Evolutionary conservation across 495 filamentous ascomycete genomes (phyloP), one percentile per base, ranked within the genome.

Genomic region (Podospora sp.): DNA sequence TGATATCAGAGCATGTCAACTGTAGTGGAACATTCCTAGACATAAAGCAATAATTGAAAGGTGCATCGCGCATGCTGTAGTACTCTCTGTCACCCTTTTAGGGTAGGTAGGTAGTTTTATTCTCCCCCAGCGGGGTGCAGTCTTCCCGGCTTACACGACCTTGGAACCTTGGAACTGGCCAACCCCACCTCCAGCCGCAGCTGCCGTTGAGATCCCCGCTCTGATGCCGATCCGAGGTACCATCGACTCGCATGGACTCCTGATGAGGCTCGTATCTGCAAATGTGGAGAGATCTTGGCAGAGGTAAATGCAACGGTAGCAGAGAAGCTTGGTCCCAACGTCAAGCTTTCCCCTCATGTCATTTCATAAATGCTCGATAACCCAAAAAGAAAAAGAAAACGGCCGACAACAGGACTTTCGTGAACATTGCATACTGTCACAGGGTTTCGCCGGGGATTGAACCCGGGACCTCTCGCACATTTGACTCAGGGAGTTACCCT

Each of bases 241-340:
- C 29, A 33, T 33, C 4, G 29, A 33, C 4, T 33, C 29, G n/a
- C n/a, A n/a, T n/a, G 33, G 33, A 36, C 5, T 6, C 33, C 33
- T 53, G 6, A 33, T 59, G 56, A 59, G 56, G 56, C 56, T 59
- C 56, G 56, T 59, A 59, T 59, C 56, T 59, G 56, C 56, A 59
- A 33, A 26, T 59, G 56, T n/a, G 56, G 56, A 26, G 56, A 33
- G 56, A 25, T 7, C 56, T 59, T 59, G 56, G 56, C 56, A 33
- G 25, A 29, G 26, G 14, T 59, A n/a, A 46, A 46, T 46, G 14
- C 40, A 46, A 46, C 40, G 9, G 11, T 46, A 46, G 11, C 9
- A 11, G 40, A 46, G 40, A 46, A 46, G 11, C 40, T 46, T 46
- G 29, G 29, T 33, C 3, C 29, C 4, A 8, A 33, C 29, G 29